Conservation (phyloP, 2,329 filamentous ascomycete genomes). For the Bipolaris victoriae region DNA sequence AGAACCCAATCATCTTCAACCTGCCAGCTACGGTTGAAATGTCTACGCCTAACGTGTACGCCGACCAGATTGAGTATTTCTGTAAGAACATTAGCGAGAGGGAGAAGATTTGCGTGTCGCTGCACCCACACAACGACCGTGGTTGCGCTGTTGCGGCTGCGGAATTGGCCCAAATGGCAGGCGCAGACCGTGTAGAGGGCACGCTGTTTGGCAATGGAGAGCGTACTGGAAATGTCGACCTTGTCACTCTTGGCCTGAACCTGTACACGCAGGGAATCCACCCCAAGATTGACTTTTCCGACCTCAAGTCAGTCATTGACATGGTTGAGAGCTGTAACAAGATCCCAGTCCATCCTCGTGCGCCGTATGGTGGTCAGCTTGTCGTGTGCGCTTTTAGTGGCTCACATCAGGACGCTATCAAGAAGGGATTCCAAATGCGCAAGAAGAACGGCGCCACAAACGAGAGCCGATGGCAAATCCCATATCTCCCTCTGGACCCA, state of each 20-base stretch:
- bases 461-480: constrained; percentile 80
- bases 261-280: constrained; percentile 92
- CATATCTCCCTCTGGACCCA: constrained; percentile 91
- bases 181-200: constrained; percentile 91
- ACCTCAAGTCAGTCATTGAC: constrained; percentile 84
- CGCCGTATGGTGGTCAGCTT: constrained; percentile 87
- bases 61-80: constrained; percentile 96
- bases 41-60: constrained; percentile 92
- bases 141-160: constrained; percentile 89
- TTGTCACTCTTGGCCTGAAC: constrained; percentile 90
- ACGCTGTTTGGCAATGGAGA: constrained; percentile 95
- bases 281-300: constrained; percentile 87
- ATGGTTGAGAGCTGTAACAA: constrained; percentile 92
- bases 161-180: constrained; percentile 94
- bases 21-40: constrained; percentile 95
- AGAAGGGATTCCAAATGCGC: constrained; percentile 80
- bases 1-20: constrained; percentile 93
- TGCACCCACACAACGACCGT: constrained; percentile 94
- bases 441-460: constrained; percentile 63
- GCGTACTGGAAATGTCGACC: constrained; percentile 91
- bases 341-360: constrained; percentile 87
- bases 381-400: constrained; percentile 94
- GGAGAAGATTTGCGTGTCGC: constrained; percentile 84
- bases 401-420: constrained; percentile 94
- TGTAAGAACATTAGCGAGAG: constrained; percentile 82